A percentile compares a stretch with the other conserved stretches of the same genome.
phyloP scores from a whole-genome alignment of 2,329 filamentous ascomycete species.

The Arthrobotrys pseudoclavata region DNA sequence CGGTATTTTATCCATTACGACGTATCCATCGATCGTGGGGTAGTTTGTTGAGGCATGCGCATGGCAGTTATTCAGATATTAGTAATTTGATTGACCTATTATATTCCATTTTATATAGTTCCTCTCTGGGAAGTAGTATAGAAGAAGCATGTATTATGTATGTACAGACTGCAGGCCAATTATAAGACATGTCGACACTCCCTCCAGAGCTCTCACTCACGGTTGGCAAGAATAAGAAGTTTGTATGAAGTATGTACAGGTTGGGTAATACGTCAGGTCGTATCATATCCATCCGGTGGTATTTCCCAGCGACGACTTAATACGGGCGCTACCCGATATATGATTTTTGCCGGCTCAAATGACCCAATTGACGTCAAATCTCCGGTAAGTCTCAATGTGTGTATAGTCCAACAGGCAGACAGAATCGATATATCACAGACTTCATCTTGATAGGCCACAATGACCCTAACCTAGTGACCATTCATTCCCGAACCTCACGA shows the following conservation, averaged over 20 bases:
- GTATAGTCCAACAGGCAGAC: background rate
- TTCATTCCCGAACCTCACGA: background rate
- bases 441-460: background rate
- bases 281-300: background rate
- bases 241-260: constrained; percentile 8
- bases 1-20: background rate
- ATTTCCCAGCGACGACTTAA: background rate
- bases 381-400: background rate
- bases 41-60: background rate
- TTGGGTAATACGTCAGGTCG: background rate
- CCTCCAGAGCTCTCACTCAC: too few species aligned
- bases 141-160: background rate
- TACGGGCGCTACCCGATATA: background rate
- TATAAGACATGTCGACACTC: too few species aligned
- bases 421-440: background rate
- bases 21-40: constrained; percentile 11
- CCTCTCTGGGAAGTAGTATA: background rate
- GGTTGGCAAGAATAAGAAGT: too few species aligned
- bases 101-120: too few species aligned
- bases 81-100: constrained; percentile 4
- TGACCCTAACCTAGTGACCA: background rate
- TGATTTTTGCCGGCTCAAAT: background rate
- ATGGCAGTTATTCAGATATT: background rate
- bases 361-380: background rate
- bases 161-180: too few species aligned